Base-by-base conservation (phyloP, 805 yeast species). In the Candida sonorensis region DNA sequence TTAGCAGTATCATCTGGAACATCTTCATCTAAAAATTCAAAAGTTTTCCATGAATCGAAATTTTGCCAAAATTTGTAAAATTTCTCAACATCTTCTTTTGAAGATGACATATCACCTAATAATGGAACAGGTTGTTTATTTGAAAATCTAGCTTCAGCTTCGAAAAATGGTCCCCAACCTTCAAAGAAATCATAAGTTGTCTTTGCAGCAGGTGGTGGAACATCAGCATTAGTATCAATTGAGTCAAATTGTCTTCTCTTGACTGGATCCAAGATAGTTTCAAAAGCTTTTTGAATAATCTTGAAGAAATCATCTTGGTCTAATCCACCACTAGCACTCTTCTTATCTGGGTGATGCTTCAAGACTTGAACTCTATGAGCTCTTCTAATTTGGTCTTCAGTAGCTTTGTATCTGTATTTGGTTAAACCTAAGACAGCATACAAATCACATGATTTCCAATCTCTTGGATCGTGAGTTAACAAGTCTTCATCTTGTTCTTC, bases 1-100 rank as follows among this genome's bases (percentile, higher is more conserved):
- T 92, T 92, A 40, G 95, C 83, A 36, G 97, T 84, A 66, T 92
- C 98, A 69, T 92, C 98, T 49, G 98, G 98, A 54, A 88, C 96
- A 58, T 92, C 98, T 71, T 92, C 98, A 59, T 92, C 98, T 61
- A 87, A 75, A 69, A 88, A 92, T 68, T 92, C 98, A 58, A 92
- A 92, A 29, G 95, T 72, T 72, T 95, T 84, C 98, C 98, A 92
- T 14, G 97, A 90, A 65, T 92, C 96, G 46, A 88, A 84, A 61
- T 81, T 80, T 62, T 80, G 80, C 82, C 92, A 92, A 76, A 86
- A 90, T 48, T 76, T 73, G 72, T 90, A 90, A 67, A 94, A 88
- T 33, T 67, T 69, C 51, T 84, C 94, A 40, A 88, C 94, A 38
- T 82, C 90, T 35, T 74, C 77, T 68, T 84, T 85, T 37, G 84